A percentile compares a stretch with the other conserved stretches of the same genome.
Conservation (phyloP, 495 filamentous ascomycete genomes). For the Penicillium turbatum region DNA sequence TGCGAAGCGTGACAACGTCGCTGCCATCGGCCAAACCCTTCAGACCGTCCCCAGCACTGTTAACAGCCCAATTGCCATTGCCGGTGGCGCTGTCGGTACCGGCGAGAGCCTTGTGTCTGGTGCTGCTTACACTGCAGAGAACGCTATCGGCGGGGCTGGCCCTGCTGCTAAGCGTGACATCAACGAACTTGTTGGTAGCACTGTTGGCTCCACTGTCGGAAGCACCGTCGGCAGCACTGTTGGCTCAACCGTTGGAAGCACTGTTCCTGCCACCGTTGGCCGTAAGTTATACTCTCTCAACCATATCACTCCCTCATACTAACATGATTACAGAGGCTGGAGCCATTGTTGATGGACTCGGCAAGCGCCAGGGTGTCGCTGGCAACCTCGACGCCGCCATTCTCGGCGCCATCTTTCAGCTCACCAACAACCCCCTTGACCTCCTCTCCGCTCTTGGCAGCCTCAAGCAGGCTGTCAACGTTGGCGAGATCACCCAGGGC, state of each 20-base stretch:
- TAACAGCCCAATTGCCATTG: conserved; percentile 7
- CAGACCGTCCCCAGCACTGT: conserved; percentile 5
- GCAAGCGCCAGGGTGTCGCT: background rate
- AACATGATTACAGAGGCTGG: conserved; percentile 1
- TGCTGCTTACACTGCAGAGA: conserved; percentile 13
- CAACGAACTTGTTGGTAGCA: conserved; percentile 8
- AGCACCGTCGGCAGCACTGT: background rate
- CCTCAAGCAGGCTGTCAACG: conserved; percentile 12
- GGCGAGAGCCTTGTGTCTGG: conserved; percentile 8
- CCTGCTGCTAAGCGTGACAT: conserved; percentile 15
- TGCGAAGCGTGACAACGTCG: background rate
- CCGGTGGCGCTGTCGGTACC: conserved; percentile 9
- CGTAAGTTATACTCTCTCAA: conserved; percentile 11
- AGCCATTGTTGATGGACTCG: background rate
- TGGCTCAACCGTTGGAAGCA: background rate
- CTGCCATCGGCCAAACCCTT: background rate
- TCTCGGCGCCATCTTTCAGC: background rate
- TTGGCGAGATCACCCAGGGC: conserved; percentile 12
- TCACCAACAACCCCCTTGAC: conserved; percentile 12
- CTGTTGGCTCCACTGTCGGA: conserved; percentile 10
- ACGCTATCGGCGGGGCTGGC: conserved; percentile 5
- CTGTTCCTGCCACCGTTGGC: conserved; percentile 6
- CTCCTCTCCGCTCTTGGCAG: conserved; percentile 18
- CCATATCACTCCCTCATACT: background rate
- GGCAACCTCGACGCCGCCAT: background rate